Evolutionary conservation across 305 asterid species (phyloP), one percentile per base, ranked within the genome.

Genomic region (Striga hermonthica): DNA sequence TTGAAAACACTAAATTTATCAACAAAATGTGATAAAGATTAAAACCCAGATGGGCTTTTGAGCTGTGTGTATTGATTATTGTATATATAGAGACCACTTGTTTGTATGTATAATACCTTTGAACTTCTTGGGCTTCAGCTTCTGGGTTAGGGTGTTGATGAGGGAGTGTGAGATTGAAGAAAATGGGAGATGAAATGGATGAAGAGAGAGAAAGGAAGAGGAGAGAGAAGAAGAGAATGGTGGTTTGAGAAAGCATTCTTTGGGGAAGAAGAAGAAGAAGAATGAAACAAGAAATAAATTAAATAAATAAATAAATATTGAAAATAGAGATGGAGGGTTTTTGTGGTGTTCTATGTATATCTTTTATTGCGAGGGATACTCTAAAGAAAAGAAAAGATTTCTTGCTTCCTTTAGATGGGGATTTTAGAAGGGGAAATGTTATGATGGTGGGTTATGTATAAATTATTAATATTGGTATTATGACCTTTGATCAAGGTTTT

Each of bases 111-210:
- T 22, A 57, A 11, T 75, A 91, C 98, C 96, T 87, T 36, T 84
- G 96, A 4, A 91, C 79, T 60, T 91, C 80, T 41, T 76, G 86
- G 74, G 66, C 96, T 64, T 89, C 95, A 68, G 72, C 83, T 60
- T 91, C 98, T 73, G 98, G 98, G 79, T 81, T 35, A 9, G 98
- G 95, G 79, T 91, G 96, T 64, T 91, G 98, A 79, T 85, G 85
- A 39, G 89, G 84, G 57, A 91, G 89, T 22, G 92, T 73, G 73
- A 91, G 90, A 71, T 91, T 88, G 64, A 75, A 61, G 40, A 39
- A 66, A 40, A 45, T 62, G 62, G 79, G 31, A 15, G 83, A 69
- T 15, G 80, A 76, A 63, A 57, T 65, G 65, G 67, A 69, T n/a
- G 70, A 50, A 13, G 81, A 72, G 57, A 68, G 73, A 14, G 72